Evolutionary conservation across 176 grass and related monocot genomes (phyloP).

Genomic region (Aegilops sharonensis): DNA sequence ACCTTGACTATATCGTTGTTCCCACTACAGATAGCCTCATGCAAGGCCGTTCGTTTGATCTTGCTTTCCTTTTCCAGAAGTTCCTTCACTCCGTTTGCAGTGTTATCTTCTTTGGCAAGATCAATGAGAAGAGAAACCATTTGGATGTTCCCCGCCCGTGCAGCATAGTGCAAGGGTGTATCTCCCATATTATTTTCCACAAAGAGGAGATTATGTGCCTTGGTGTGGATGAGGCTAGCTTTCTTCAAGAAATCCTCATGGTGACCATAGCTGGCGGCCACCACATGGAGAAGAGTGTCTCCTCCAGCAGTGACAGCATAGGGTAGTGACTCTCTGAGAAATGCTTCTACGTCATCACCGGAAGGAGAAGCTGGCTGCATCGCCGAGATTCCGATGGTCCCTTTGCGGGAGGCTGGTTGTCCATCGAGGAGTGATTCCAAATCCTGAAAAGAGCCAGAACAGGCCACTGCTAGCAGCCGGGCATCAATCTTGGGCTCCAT

Average conservation of each 20-base stretch:
- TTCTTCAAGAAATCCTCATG: neutral
- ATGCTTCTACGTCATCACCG: too few relatives aligned
- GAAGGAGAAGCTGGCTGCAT: too few relatives aligned
- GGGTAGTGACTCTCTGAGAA: neutral
- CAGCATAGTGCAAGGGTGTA: neutral
- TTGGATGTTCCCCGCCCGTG: neutral
- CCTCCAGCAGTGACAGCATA: neutral
- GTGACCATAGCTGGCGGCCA: neutral
- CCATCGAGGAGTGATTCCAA: neutral
- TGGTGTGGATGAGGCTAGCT: rapidly evolving
- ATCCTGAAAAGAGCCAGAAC: neutral
- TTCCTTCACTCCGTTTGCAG: neutral
- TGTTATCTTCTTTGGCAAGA: neutral
- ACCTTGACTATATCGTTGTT: neutral
- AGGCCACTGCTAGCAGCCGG: neutral
- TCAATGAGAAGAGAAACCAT: neutral
- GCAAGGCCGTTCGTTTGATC: neutral
- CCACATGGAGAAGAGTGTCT: neutral
- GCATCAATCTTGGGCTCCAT: neutral
- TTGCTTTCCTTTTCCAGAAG: neutral
- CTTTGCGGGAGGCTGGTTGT: neutral
- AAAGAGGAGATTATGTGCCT: neutral
- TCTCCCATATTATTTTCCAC: neutral
- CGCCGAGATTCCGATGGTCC: neutral
- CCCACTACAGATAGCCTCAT: neutral